These are phyloP conservation scores for Discostella stelligera DNA, from an alignment of 352 stramenopile species.

Conservation along the genomic window DNA sequence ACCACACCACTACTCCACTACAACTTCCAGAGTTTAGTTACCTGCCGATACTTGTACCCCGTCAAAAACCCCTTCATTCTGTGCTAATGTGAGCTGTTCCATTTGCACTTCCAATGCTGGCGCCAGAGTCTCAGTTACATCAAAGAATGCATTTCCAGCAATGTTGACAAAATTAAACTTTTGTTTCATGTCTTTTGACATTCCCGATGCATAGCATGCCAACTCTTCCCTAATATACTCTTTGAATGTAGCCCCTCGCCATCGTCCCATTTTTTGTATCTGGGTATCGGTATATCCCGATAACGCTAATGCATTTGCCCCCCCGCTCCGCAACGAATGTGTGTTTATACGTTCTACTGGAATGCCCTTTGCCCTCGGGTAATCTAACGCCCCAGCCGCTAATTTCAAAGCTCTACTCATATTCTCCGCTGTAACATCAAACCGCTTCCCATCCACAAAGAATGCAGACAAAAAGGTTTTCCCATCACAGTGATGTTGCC, in stretches of 20 bases:
- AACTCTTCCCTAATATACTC: too few species aligned
- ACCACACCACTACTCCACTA: too few species aligned
- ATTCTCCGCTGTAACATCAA: not conserved
- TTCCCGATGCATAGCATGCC: too few species aligned
- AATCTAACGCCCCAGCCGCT: not conserved
- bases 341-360: conserved; percentile 1
- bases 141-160: too few species aligned
- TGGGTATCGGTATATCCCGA: conserved; percentile 9
- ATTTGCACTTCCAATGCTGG: too few species aligned
- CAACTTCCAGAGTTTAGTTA: too few species aligned
- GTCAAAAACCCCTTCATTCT: too few species aligned
- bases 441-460: not conserved
- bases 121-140: too few species aligned
- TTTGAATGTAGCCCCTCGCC: not conserved
- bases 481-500: not conserved
- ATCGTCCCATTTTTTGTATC: conserved; percentile 27
- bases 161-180: too few species aligned
- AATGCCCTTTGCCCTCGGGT: conserved; percentile 8
- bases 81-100: too few species aligned
- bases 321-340: conserved; percentile 19
- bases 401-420: not conserved
- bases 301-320: conserved; percentile 1
- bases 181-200: too few species aligned
- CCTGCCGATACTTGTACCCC: too few species aligned
- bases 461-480: conserved; percentile 14